Conservation (phyloP, 2,329 filamentous ascomycete species). For the Botrytis galanthina region DNA sequence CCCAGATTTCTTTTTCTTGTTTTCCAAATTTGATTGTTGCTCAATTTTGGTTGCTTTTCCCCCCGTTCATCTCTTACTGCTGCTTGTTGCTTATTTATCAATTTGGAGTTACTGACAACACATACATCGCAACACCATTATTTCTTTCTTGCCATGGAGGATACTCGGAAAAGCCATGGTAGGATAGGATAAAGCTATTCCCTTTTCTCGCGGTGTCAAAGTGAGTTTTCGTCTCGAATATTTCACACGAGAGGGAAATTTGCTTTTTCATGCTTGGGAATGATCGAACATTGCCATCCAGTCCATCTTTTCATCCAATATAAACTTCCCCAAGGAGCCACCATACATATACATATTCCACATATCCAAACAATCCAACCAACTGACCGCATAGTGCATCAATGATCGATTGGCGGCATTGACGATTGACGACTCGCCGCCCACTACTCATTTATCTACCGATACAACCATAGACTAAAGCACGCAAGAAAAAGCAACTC, state of each 20-base stretch:
- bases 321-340: not conserved
- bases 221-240: conserved; percentile 1
- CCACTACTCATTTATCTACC: not conserved
- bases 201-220: not conserved
- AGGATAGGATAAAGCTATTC: not conserved
- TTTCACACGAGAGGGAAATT: not conserved
- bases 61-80: not conserved
- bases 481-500: conserved; percentile 9
- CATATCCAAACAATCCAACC: not conserved
- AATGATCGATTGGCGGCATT: conserved; percentile 2
- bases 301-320: conserved; percentile 1
- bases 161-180: not conserved
- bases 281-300: conserved; percentile 3
- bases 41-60: not conserved
- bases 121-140: conserved; percentile 10
- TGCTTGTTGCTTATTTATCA: not conserved
- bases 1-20: not conserved
- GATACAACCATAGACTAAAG: not conserved
- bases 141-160: not conserved
- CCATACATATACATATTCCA: not conserved
- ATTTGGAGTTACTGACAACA: conserved; percentile 10
- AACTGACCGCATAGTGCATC: conserved; percentile 4
- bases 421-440: conserved; percentile 10
- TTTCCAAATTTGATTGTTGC: not conserved
- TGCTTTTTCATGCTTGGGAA: conserved; percentile 11